Conservation (phyloP, 805 yeast species). For the Myxozyma lipomycoides region DNA sequence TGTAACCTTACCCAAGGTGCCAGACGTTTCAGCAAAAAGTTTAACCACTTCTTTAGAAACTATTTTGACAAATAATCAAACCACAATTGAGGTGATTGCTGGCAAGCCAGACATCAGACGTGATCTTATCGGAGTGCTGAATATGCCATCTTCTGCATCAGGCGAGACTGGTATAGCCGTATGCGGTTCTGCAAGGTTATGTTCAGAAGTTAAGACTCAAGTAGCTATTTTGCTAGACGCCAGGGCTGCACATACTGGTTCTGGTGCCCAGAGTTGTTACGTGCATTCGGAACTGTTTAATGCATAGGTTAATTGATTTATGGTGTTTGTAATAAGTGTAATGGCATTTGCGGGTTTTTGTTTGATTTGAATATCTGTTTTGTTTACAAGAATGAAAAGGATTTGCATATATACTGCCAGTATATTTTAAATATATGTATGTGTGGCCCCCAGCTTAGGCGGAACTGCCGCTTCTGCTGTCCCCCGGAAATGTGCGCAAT, state of each 20-base stretch:
- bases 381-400: neutral
- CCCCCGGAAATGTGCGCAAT: too few relatives aligned
- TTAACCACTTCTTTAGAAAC: neutral
- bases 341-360: neutral
- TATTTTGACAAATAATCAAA: neutral
- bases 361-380: neutral
- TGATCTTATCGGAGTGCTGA: constrained; percentile 4
- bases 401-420: too few relatives aligned
- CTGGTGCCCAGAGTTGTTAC: constrained; percentile 30
- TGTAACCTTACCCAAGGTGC: neutral
- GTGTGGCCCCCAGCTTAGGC: too few relatives aligned
- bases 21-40: neutral
- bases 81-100: neutral
- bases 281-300: constrained; percentile 27
- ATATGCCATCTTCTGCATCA: constrained; percentile 3
- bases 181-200: constrained; percentile 27
- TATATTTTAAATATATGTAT: too few relatives aligned
- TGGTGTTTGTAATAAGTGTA: neutral
- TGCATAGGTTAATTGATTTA: neutral
- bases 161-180: constrained; percentile 29
- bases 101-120: constrained; percentile 11
- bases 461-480: too few relatives aligned
- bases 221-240: constrained; percentile 24
- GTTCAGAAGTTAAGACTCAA: constrained; percentile 13
- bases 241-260: constrained; percentile 27